These are phyloP conservation scores for Heritiera littoralis DNA, from an alignment of 345 rosid genomes.

Conservation along the genomic window DNA sequence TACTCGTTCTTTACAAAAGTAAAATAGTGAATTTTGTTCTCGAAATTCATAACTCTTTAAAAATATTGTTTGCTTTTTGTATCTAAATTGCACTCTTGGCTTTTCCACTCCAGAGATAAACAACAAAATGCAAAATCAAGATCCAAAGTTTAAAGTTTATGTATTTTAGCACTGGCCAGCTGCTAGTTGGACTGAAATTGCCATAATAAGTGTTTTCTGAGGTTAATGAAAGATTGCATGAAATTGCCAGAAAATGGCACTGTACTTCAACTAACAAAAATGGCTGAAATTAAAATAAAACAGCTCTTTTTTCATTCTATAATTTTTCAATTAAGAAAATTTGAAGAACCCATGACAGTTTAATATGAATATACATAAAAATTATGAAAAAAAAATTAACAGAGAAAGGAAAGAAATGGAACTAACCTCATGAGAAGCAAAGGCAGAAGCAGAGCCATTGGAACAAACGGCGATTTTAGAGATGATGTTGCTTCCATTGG, in stretches of 20 bases:
- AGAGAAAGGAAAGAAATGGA: not conserved
- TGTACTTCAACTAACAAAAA: not conserved
- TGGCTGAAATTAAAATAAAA: not conserved
- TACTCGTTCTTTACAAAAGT: not conserved
- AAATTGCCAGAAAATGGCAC: not conserved
- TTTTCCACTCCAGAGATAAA: not conserved
- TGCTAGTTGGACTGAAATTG: not conserved
- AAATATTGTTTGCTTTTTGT: not conserved
- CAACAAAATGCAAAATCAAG: not conserved
- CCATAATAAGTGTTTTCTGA: not conserved
- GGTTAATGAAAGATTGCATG: not conserved
- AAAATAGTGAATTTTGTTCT: not conserved
- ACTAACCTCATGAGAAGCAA: conserved; percentile 54
- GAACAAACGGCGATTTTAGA: conserved; percentile 32
- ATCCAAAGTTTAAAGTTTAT: not conserved
- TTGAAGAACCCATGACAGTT: not conserved
- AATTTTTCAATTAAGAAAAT: not conserved
- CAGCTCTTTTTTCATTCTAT: not conserved
- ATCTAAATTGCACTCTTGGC: not conserved
- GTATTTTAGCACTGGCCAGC: not conserved
- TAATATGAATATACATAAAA: not conserved
- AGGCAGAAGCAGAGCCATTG: conserved; percentile 45
- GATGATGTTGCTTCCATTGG: conserved; percentile 18
- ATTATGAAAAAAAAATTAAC: not conserved
- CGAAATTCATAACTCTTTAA: not conserved